A percentile compares a stretch with the other conserved stretches of the same genome.
Evolutionary conservation across 140 eudicot genomes (phyloP).

Genomic region (Oenanthe javanica): DNA sequence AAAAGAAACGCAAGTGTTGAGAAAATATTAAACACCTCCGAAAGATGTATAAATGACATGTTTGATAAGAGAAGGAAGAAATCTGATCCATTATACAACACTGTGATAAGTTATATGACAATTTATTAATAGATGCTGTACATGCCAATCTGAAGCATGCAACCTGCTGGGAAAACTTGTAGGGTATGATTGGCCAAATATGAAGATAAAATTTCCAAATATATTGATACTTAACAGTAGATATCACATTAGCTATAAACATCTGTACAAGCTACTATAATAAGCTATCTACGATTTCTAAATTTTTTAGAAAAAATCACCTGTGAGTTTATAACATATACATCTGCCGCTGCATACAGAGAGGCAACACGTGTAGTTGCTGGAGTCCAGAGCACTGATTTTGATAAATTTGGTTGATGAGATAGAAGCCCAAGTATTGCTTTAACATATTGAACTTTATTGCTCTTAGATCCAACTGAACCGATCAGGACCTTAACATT

Average conservation of each 20-base stretch:
- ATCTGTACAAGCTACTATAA: background rate
- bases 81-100: background rate
- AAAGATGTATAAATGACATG: background rate
- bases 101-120: background rate
- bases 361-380: slow-evolving; percentile 97
- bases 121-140: background rate
- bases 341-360: slow-evolving; percentile 94
- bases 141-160: background rate
- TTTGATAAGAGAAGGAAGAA: background rate
- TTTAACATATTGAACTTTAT: slow-evolving; percentile 80
- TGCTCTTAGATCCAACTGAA: slow-evolving; percentile 96
- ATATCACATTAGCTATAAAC: background rate
- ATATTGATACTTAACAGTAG: background rate
- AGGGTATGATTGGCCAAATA: background rate
- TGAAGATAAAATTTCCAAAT: background rate
- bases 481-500: slow-evolving; percentile 77
- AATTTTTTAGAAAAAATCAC: slow-evolving; percentile 17
- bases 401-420: slow-evolving; percentile 51
- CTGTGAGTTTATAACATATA: slow-evolving; percentile 91
- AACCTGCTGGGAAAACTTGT: background rate
- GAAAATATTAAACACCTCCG: background rate
- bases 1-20: background rate
- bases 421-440: slow-evolving; percentile 51
- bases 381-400: slow-evolving; percentile 87
- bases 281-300: background rate